Evolutionary conservation across 768 basidiomycete species (phyloP).

Genomic region (Vishniacozyma victoriae): DNA sequence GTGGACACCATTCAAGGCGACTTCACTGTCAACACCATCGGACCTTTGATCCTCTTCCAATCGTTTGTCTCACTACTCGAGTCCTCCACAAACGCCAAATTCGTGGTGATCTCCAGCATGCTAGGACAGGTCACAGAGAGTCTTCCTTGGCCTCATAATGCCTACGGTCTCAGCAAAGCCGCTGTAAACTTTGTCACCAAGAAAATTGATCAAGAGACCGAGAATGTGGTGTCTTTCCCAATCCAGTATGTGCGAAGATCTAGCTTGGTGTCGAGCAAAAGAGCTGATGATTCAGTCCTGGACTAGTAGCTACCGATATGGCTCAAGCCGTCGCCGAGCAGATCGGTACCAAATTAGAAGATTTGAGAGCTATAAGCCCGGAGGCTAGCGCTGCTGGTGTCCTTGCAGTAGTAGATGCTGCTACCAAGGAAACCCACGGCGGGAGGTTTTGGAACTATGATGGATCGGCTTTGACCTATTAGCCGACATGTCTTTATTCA

Average conservation of each 20-base stretch:
- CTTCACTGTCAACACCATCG: constrained; percentile 14
- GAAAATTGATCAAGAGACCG: constrained; percentile 6
- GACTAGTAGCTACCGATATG: constrained; percentile 10
- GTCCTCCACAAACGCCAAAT: constrained; percentile 8
- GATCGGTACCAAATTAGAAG: not conserved
- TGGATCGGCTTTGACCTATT: too few species aligned
- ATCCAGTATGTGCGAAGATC: too few species aligned
- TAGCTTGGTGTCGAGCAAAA: not conserved
- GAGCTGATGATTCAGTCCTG: constrained; percentile 1
- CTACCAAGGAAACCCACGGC: constrained; percentile 4
- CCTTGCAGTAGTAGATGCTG: constrained; percentile 6
- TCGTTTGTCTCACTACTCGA: constrained; percentile 12
- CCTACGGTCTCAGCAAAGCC: constrained; percentile 15
- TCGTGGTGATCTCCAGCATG: constrained; percentile 13
- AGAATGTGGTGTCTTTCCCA: constrained; percentile 3
- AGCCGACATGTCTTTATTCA: too few species aligned
- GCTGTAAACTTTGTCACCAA: constrained; percentile 17
- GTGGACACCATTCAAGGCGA: not conserved
- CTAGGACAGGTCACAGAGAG: constrained; percentile 3
- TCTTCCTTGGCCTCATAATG: not conserved
- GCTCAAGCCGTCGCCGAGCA: not conserved
- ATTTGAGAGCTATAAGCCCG: not conserved
- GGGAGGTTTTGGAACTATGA: constrained; percentile 6
- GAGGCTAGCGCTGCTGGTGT: constrained; percentile 5
- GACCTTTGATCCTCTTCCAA: constrained; percentile 28